These are phyloP conservation scores for Flaveria brownii DNA, from an alignment of 129 eudicot genomes.

Conservation along the genomic window DNA sequence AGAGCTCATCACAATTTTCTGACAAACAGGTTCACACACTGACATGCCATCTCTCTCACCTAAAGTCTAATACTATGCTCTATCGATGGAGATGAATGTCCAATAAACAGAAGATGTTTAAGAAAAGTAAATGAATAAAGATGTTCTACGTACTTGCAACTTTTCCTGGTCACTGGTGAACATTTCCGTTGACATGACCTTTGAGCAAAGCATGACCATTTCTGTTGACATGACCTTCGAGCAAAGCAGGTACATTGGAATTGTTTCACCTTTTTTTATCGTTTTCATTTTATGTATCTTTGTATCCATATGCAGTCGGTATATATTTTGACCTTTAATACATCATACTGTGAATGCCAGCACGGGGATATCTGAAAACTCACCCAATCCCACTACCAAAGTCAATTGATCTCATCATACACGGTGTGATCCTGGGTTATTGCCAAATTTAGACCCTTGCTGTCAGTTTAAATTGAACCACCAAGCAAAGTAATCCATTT, in stretches of 20 bases:
- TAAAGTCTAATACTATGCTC: neutral
- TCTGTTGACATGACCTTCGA: constrained; percentile 34
- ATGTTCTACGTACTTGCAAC: constrained; percentile 36
- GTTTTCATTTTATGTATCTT: neutral
- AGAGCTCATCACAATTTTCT: neutral
- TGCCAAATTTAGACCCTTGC: neutral
- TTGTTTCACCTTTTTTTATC: constrained; percentile 19
- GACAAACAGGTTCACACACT: neutral
- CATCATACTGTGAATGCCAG: neutral
- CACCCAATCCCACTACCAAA: neutral
- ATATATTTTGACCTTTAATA: neutral
- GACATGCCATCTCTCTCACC: neutral
- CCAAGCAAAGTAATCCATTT: neutral
- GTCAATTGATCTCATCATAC: neutral
- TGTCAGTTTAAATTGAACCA: neutral
- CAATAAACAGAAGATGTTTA: neutral
- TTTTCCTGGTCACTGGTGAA: constrained; percentile 20
- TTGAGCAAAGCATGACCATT: constrained; percentile 34
- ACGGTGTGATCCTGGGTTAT: neutral
- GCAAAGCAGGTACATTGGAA: neutral
- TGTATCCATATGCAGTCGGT: neutral
- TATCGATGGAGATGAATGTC: too few species aligned
- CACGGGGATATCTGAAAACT: neutral
- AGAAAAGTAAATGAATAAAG: neutral
- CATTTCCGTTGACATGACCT: constrained; percentile 36